phyloP scores from a whole-genome alignment of 345 rosid species.

The Camelina hispida region DNA sequence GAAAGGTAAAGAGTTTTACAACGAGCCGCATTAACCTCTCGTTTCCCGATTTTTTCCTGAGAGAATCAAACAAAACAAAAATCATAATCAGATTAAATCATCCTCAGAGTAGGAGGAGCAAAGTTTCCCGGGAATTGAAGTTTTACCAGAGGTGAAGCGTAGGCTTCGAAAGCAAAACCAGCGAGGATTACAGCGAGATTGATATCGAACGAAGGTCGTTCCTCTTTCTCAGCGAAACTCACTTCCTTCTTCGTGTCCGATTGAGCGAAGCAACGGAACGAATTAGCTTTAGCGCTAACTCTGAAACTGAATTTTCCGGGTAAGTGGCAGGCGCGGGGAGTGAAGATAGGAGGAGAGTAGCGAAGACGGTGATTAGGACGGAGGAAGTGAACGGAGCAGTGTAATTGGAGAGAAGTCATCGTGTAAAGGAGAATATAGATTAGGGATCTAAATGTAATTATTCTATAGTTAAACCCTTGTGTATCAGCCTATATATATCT shows the following conservation, averaged over 20 bases:
- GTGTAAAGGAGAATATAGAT: too few relatives aligned
- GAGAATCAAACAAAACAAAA: not conserved
- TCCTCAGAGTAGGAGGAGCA: not conserved
- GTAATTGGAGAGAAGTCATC: constrained; percentile 47
- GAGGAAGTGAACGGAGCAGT: constrained; percentile 32
- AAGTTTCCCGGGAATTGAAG: not conserved
- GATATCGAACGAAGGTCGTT: constrained; percentile 78
- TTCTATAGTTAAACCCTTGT: too few relatives aligned
- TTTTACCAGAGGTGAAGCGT: constrained; percentile 71
- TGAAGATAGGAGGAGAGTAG: constrained; percentile 23
- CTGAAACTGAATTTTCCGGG: constrained; percentile 32
- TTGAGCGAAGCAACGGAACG: constrained; percentile 48
- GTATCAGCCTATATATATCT: too few relatives aligned
- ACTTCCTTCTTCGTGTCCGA: constrained; percentile 45
- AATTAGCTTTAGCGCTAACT: constrained; percentile 28
- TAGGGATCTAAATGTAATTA: too few relatives aligned
- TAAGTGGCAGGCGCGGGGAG: constrained; percentile 42
- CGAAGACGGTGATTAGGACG: constrained; percentile 34
- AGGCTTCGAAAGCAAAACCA: constrained; percentile 92
- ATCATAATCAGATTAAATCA: not conserved
- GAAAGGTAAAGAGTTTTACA: constrained; percentile 85
- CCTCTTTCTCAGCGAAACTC: constrained; percentile 18
- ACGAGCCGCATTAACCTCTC: constrained; percentile 79
- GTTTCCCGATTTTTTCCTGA: constrained; percentile 72
- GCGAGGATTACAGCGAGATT: constrained; percentile 94